Percentiles rank a stretch among this genome's conserved stretches.
Conservation (phyloP, 2,329 filamentous ascomycete species). For the Aureobasidium subglaciale region DNA sequence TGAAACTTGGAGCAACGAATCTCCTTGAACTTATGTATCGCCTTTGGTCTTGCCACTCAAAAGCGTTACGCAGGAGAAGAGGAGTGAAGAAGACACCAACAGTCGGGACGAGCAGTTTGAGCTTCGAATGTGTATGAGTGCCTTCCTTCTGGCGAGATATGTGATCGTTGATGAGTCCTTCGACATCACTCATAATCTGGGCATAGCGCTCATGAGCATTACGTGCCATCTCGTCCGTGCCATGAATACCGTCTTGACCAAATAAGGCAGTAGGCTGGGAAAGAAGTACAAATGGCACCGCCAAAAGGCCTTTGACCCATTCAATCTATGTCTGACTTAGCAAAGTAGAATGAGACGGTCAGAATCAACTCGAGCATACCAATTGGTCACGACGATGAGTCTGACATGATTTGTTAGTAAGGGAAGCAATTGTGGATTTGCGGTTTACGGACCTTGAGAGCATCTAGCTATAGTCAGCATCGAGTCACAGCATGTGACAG, state of each 20-base stretch:
- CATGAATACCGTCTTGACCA: constrained; percentile 54
- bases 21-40: constrained; percentile 83
- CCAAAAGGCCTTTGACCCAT: constrained; percentile 86
- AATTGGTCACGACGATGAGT: constrained; percentile 88
- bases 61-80: constrained; percentile 79
- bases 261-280: constrained; percentile 88
- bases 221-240: constrained; percentile 66
- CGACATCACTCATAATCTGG: constrained; percentile 91
- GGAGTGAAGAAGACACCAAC: constrained; percentile 93
- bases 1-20: constrained; percentile 94
- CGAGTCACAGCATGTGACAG: background rate
- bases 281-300: constrained; percentile 92
- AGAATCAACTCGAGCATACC: constrained; percentile 45
- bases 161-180: constrained; percentile 85
- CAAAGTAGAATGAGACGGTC: background rate
- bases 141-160: constrained; percentile 63
- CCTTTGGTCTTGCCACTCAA: constrained; percentile 79
- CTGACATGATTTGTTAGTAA: constrained; percentile 45
- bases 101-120: constrained; percentile 83
- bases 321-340: constrained; percentile 22
- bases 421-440: background rate
- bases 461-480: constrained; percentile 41
- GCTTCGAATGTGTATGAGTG: constrained; percentile 61
- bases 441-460: constrained; percentile 49
- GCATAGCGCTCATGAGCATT: constrained; percentile 83